Evolutionary conservation across 2,329 filamentous ascomycete species (phyloP).

Genomic region (Neoarthrinium moseri): DNA sequence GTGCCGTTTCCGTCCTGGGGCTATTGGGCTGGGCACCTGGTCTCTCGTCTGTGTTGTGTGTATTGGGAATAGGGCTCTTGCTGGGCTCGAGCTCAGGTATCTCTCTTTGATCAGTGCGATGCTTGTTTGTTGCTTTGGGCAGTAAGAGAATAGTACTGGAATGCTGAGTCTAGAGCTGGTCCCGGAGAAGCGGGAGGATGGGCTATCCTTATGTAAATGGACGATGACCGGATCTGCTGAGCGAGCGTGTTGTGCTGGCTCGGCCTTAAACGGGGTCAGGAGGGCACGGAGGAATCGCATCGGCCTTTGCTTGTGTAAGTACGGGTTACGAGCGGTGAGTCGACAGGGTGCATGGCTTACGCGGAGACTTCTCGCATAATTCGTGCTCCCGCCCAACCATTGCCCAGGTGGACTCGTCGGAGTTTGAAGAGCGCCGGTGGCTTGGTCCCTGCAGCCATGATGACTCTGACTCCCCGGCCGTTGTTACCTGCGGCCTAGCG

Average conservation of each 20-base stretch:
- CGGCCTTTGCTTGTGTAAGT: constrained; percentile 6
- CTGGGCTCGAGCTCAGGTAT: no score
- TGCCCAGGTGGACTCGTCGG: constrained; percentile 3
- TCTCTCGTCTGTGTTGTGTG: no score
- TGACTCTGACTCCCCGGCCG: no score
- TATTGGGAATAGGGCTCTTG: no score
- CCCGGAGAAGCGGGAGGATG: constrained; percentile 3
- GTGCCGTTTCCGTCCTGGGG: constrained; percentile 8
- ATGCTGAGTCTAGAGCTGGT: background rate
- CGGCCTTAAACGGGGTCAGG: constrained; percentile 8
- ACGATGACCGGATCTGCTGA: constrained; percentile 11
- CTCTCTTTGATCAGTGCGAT: background rate
- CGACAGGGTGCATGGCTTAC: constrained; percentile 4
- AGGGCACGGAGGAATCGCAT: constrained; percentile 1
- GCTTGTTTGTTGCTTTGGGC: background rate
- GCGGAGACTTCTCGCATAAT: constrained; percentile 8
- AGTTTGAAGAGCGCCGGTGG: constrained; percentile 3
- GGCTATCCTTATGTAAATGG: constrained; percentile 10
- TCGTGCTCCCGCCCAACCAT: background rate
- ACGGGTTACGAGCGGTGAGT: constrained; percentile 9
- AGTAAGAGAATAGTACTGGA: background rate
- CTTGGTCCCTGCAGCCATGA: background rate
- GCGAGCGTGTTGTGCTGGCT: background rate
- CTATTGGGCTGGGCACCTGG: constrained; percentile 8
- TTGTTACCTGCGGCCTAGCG: no score